A percentile compares a stretch with the other conserved stretches of the same genome.
These are phyloP conservation scores for Tilletia horrida DNA, from an alignment of 1,284 basidiomycete species.

Conservation along the genomic window DNA sequence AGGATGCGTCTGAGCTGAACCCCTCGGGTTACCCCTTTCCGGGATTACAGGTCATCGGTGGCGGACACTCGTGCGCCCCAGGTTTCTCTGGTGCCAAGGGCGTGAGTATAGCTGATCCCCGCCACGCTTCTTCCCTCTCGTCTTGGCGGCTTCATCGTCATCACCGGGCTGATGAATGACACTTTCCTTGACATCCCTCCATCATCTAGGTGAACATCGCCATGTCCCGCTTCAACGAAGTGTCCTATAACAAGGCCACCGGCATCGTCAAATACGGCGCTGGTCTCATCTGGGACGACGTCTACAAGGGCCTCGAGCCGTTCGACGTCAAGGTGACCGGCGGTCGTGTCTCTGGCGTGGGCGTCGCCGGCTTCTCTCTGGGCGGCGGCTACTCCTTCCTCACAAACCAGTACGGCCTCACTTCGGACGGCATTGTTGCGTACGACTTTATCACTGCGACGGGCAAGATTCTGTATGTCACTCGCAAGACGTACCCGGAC, in stretches of 20 bases:
- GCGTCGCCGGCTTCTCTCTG: constrained; percentile 26
- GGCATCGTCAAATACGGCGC: constrained; percentile 60
- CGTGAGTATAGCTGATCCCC: no score
- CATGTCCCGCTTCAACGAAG: constrained; percentile 61
- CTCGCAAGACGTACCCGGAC: constrained; percentile 16
- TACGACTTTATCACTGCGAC: constrained; percentile 17
- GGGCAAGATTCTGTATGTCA: not conserved
- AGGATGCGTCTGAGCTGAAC: not conserved
- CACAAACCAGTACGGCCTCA: constrained; percentile 24
- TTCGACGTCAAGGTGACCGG: constrained; percentile 61
- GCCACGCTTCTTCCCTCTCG: no score
- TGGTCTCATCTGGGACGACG: constrained; percentile 64
- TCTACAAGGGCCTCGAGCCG: constrained; percentile 61
- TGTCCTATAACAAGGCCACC: constrained; percentile 57
- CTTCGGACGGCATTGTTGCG: not conserved
- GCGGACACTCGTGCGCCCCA: constrained; percentile 61
- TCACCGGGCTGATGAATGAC: no score
- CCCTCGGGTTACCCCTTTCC: not conserved
- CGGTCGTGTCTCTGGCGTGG: constrained; percentile 59
- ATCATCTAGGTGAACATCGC: constrained; percentile 58
- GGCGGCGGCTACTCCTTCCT: constrained; percentile 29
- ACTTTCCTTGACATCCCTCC: no score
- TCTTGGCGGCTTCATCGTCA: no score
- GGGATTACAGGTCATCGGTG: constrained; percentile 58
- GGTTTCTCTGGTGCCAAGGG: constrained; percentile 63